Conservation (phyloP, 139 green algal genomes). For the Closterium sp. region DNA sequence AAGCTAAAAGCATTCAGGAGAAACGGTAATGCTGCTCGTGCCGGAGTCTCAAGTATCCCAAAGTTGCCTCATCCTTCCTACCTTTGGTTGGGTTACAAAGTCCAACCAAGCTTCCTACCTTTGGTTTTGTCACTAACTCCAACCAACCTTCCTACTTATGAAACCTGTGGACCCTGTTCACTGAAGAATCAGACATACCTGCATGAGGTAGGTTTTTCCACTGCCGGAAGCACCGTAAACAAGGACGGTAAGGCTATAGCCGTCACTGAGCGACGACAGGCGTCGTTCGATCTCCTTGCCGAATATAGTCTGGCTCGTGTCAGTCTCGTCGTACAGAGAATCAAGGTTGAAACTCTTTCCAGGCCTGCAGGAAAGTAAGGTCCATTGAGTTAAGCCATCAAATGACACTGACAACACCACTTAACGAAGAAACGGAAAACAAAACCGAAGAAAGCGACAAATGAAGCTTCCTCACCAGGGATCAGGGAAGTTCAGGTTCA, state of each 20-base stretch:
- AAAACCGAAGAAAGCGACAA: no score
- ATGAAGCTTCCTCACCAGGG: background rate
- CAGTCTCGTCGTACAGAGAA: background rate
- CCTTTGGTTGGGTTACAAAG: no score
- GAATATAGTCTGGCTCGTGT: background rate
- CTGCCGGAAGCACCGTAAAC: background rate
- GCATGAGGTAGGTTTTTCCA: background rate
- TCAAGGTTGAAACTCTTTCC: background rate
- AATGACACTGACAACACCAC: background rate
- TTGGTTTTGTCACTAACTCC: no score
- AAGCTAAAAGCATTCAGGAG: background rate
- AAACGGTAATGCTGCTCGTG: background rate
- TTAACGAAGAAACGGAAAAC: no score
- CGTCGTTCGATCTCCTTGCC: background rate
- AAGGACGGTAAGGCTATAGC: background rate
- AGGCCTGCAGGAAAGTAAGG: background rate
- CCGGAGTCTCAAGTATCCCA: no score
- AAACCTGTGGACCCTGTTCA: no score
- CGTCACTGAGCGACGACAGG: background rate
- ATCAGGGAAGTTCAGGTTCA: background rate
- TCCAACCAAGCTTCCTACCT: no score
- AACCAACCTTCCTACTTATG: no score
- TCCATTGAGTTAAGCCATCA: background rate
- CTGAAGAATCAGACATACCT: background rate
- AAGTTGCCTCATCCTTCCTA: no score